Evolutionary conservation across 805 yeast genomes (phyloP), one percentile per base, ranked within the genome.

Genomic region (Sugiyamaella marilandica): DNA sequence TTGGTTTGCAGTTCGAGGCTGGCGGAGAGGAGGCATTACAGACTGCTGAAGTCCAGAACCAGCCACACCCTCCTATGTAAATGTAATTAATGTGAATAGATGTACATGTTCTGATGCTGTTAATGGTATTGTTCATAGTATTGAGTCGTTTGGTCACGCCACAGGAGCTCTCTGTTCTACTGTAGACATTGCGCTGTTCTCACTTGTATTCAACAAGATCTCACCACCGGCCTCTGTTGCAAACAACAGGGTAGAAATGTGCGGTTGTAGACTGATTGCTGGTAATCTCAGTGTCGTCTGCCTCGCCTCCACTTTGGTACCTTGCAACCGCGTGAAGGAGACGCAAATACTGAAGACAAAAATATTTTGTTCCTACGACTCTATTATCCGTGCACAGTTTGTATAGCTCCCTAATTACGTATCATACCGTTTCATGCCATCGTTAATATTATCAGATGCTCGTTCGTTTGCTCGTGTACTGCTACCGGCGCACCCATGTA

Each of bases 1-100:
- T 91, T 63, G 98, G 97, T 71, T 78, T 94, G 64, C 97, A 92
- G 77, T 84, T 94, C 61, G 98, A 94, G 78, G 84, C 94, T 60
- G 97, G 97, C 68, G 83, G 87, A 66, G 96, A 91, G 75, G 94
- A 88, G 75, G 80, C 89, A 63, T 83, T 87, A 79, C 70, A 65
- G 62, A 55, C 50, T 36, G 59, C 58, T 35, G 58, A 53, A 21
- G 58, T 50, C 35, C 41, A 33, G n/a, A 33, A 44, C 34, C 64
- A 61, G 49, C 67, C 63, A 19, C 62, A 57, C 24, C 62, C 63
- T 41, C 63, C 64, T 10, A 55, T 62, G 65, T 63, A 61, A 59
- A 44, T 44, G 49, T 37, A 18, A 21, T 44, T 29, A n/a, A 19
- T 47, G 33, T 43, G 19, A 26, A 45, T 43, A 47, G 18, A 33